Evolutionary conservation across 306 rosid genomes (phyloP).

Genomic region (Parietaria judaica): DNA sequence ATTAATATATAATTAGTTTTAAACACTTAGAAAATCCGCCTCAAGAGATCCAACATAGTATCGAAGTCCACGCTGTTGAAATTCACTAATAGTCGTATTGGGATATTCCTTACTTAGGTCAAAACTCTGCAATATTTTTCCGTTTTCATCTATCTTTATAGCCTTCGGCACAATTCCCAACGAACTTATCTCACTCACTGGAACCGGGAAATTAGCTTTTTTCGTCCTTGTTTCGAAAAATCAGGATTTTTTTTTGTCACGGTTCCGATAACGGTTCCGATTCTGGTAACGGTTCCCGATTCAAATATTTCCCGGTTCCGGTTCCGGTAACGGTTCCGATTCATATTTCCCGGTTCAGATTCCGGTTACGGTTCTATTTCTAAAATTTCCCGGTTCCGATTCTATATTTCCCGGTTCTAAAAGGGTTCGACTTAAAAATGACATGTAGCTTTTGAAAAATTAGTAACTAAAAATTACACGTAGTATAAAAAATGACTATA

Average conservation of each 20-base stretch:
- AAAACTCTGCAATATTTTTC: not conserved
- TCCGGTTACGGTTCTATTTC: too few relatives aligned
- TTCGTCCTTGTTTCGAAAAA: too few relatives aligned
- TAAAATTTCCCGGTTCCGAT: too few relatives aligned
- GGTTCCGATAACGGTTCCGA: not conserved
- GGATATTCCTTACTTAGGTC: not conserved
- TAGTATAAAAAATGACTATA: too few relatives aligned
- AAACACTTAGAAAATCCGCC: not conserved
- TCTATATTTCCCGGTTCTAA: too few relatives aligned
- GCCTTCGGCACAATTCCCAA: not conserved
- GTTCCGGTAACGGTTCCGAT: too few relatives aligned
- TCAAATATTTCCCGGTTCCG: too few relatives aligned
- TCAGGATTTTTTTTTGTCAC: not conserved
- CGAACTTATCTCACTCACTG: not conserved
- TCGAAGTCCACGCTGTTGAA: not conserved
- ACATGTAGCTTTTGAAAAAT: too few relatives aligned
- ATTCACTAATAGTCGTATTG: not conserved
- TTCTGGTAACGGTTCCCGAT: too few relatives aligned
- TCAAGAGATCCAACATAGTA: not conserved
- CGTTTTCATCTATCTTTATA: not conserved
- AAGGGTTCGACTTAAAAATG: too few relatives aligned
- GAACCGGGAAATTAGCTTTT: not conserved
- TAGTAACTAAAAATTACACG: too few relatives aligned
- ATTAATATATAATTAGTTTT: not conserved
- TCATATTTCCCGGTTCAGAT: too few relatives aligned